phyloP scores from a whole-genome alignment of 352 stramenopile species.

The Phytophthora pisi region DNA sequence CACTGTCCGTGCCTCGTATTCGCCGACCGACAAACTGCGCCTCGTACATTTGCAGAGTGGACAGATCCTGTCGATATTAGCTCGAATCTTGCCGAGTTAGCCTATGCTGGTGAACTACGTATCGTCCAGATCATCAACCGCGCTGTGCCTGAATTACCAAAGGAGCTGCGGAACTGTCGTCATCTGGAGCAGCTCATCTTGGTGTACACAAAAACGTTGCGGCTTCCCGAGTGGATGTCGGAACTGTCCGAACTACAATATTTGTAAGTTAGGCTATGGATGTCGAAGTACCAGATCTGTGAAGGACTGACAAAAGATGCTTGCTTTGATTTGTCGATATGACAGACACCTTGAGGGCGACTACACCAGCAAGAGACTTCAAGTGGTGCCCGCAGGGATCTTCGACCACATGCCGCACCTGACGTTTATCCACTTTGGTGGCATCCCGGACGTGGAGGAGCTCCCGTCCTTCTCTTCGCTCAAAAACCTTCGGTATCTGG shows the following conservation, averaged over 20 bases:
- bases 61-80: slow-evolving; percentile 39
- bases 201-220: slow-evolving; percentile 40
- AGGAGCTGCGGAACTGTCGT: slow-evolving; percentile 35
- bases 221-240: slow-evolving; percentile 32
- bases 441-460: slow-evolving; percentile 35
- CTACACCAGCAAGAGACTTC: slow-evolving; percentile 35
- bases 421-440: slow-evolving; percentile 47
- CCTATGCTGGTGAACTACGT: slow-evolving; percentile 41
- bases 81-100: slow-evolving; percentile 29
- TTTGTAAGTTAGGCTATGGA: too few relatives aligned
- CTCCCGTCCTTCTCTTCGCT: slow-evolving; percentile 43
- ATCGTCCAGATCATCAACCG: slow-evolving; percentile 57
- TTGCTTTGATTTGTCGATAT: too few relatives aligned
- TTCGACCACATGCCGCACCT: slow-evolving; percentile 48
- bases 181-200: slow-evolving; percentile 43
- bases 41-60: slow-evolving; percentile 45
- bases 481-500: slow-evolving; percentile 44
- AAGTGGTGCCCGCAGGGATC: slow-evolving; percentile 31
- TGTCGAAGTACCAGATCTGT: too few relatives aligned
- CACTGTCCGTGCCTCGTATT: slow-evolving; percentile 52
- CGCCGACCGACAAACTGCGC: slow-evolving; percentile 35
- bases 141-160: slow-evolving; percentile 37
- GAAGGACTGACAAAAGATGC: too few relatives aligned
- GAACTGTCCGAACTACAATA: slow-evolving; percentile 40
- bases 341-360: slow-evolving; percentile 41